A percentile compares a stretch with the other conserved stretches of the same genome.
Conservation (phyloP, 148 eudicot genomes). For the Vaccinium darrowii region DNA sequence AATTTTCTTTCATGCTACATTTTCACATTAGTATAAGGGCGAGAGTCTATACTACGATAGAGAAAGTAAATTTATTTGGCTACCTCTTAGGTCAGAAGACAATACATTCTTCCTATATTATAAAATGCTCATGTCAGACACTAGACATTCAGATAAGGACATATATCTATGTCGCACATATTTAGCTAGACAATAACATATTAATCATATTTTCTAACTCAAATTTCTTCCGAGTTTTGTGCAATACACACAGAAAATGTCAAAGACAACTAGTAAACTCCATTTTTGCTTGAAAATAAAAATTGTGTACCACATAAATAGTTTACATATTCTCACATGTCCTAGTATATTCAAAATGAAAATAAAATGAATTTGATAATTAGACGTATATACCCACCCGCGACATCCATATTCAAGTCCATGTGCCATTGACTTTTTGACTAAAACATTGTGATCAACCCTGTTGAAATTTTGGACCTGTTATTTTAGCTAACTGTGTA, state of each 20-base stretch:
- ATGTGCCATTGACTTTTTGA: too few relatives aligned
- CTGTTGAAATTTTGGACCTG: background rate
- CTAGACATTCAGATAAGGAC: background rate
- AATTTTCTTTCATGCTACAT: background rate
- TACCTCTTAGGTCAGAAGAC: background rate
- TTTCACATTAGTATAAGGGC: background rate
- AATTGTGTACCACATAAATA: too few relatives aligned
- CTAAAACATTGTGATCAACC: background rate
- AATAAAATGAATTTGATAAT: too few relatives aligned
- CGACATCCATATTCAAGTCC: too few relatives aligned
- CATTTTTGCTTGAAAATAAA: too few relatives aligned
- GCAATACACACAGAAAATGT: too few relatives aligned
- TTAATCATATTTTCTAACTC: background rate
- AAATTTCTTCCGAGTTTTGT: background rate
- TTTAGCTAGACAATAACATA: background rate
- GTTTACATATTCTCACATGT: too few relatives aligned
- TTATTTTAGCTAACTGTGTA: background rate
- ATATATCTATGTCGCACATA: background rate
- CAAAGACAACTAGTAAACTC: too few relatives aligned
- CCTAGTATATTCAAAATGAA: too few relatives aligned
- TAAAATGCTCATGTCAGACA: background rate
- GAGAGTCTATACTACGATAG: background rate
- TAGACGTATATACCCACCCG: too few relatives aligned
- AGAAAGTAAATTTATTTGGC: background rate
- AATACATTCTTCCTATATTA: background rate